phyloP scores from a whole-genome alignment of 331 rosid species.

The Cucumis variabilis region DNA sequence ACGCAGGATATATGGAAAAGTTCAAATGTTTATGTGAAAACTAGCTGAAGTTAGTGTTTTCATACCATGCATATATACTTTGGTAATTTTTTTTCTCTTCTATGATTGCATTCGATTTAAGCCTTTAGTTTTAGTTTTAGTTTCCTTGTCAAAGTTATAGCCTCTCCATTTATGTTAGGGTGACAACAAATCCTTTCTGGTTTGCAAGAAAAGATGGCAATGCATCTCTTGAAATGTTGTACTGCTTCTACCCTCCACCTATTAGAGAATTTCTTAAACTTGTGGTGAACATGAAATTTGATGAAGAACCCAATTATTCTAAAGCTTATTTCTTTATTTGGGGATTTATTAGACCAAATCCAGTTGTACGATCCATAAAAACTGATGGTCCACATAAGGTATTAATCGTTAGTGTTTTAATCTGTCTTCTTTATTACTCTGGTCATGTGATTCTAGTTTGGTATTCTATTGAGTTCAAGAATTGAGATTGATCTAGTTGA shows the following conservation, averaged over 20 bases:
- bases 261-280: constrained; percentile 77
- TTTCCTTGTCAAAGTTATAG: background rate
- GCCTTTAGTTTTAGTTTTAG: background rate
- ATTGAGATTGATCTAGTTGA: too few species aligned
- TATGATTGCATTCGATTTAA: background rate
- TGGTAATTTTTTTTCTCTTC: background rate
- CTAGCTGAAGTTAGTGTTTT: constrained; percentile 2
- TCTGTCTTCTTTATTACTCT: too few species aligned
- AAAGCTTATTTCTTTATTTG: constrained; percentile 76
- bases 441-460: too few species aligned
- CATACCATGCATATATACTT: constrained; percentile 24
- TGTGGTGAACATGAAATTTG: constrained; percentile 92
- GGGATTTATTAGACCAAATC: constrained; percentile 79
- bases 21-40: background rate
- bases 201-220: constrained; percentile 91
- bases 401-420: background rate
- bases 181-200: constrained; percentile 86
- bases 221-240: constrained; percentile 86
- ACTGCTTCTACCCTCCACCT: constrained; percentile 71
- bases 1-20: background rate
- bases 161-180: constrained; percentile 50
- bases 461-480: too few species aligned
- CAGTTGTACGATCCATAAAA: constrained; percentile 79
- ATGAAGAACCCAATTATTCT: constrained; percentile 87
- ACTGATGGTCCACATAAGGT: constrained; percentile 96